phyloP scores from a whole-genome alignment of 139 green algal species.

The Closterium sp. region DNA sequence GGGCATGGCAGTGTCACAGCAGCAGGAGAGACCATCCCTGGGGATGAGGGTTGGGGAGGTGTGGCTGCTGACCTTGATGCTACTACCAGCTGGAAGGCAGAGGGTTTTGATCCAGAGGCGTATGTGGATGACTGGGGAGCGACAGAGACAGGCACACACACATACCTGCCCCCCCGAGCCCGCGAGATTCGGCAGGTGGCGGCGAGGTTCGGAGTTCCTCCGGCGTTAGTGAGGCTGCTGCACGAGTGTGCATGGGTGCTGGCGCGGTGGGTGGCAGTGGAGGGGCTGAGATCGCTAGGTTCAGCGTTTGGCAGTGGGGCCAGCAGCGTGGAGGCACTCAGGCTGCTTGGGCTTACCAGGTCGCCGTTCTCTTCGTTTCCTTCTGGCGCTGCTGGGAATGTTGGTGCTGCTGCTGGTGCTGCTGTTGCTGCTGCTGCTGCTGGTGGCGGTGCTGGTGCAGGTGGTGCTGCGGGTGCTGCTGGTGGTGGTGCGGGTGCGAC shows the following conservation, averaged over 20 bases:
- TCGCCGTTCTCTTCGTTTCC: not conserved
- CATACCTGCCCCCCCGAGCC: not conserved
- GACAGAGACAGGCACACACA: not conserved
- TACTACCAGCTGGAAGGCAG: not conserved
- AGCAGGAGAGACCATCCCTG: too few relatives aligned
- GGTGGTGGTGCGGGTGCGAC: too few relatives aligned
- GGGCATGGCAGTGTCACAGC: too few relatives aligned
- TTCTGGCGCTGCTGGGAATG: not conserved
- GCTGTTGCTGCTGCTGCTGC: not conserved
- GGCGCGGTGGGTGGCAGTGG: slow-evolving; percentile 21
- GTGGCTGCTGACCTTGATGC: not conserved
- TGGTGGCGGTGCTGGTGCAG: not conserved
- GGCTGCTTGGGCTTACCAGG: not conserved
- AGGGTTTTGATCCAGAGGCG: not conserved
- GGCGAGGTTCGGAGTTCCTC: not conserved
- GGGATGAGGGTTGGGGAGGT: not conserved
- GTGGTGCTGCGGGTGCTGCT: not conserved
- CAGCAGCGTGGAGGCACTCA: not conserved
- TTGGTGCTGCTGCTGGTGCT: not conserved
- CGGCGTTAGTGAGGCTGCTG: slow-evolving; percentile 12
- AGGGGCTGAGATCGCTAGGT: not conserved
- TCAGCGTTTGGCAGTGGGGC: not conserved
- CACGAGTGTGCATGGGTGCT: slow-evolving; percentile 3
- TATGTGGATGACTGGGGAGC: not conserved
- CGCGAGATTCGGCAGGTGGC: not conserved